Evolutionary conservation across 306 rosid species (phyloP), one percentile per base, ranked within the genome.

Genomic region (Vicia sativa): DNA sequence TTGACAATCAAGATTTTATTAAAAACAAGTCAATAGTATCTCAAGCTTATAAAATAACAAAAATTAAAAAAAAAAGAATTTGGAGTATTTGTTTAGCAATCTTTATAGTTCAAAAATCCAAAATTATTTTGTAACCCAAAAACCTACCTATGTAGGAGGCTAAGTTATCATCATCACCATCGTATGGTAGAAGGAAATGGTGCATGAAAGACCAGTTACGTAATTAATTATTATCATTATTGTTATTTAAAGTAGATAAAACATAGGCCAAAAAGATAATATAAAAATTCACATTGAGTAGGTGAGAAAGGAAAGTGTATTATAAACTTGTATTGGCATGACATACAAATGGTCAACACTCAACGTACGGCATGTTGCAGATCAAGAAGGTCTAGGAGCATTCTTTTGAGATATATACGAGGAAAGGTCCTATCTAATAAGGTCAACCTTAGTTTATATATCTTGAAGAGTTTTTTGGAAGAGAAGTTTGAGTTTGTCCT

Each of bases 391-490:
- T 57, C 11, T 53, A 59, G 41, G 28, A 53, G 46, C 71, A 63
- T 53, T 28, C 4, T 14, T 56, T 53, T 34, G 26, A 23, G 48
- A 57, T 52, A n/a, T 61, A 62, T 68, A 25, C 31, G 58, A 50
- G 26, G 3, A 54, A 25, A 69, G 64, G 65, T 38, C 65, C 65
- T 57, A 0, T 31, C 19, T 46, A 9, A 56, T 65, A 57, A 28
- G 83, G 79, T 74, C 79, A 78, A 78, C 82, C 67, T 25, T 41
- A 44, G 5, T 46, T 23, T 23, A 37, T 23, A 37, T 18, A 13
- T 25, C 61, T 54, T 45, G 50, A 35, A 45, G 42, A 31, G 3
- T 31, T 73, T 43, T 73, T 18, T n/a, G 35, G 68, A 16, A 37
- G 11, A 62, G 62, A 62, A 54, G 23, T 54, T 62, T 41, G 25